These are phyloP conservation scores for Suillus subalutaceus DNA, from an alignment of 768 basidiomycete species.

Conservation along the genomic window DNA sequence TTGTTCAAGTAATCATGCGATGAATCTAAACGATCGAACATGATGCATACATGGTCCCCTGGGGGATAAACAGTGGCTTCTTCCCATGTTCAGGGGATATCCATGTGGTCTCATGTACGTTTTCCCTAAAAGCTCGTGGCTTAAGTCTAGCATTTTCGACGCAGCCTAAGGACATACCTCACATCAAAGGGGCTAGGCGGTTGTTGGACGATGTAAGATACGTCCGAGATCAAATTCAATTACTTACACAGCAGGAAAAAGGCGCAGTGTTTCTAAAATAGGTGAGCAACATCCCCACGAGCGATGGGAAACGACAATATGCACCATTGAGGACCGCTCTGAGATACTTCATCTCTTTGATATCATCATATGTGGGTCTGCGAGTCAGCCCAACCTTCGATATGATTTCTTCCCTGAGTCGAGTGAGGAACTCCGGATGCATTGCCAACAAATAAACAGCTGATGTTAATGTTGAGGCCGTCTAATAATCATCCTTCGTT, in stretches of 20 bases:
- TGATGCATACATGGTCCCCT: conserved; percentile 22
- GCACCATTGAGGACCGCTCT: conserved; percentile 47
- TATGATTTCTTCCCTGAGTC: conserved; percentile 46
- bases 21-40: neutral
- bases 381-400: conserved; percentile 36
- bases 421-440: conserved; percentile 42
- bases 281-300: neutral
- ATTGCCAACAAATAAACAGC: conserved; percentile 49
- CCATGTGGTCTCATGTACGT: conserved; percentile 28
- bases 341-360: conserved; percentile 46
- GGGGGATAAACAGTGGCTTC: conserved; percentile 36
- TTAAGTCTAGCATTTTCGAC: neutral
- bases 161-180: conserved; percentile 22
- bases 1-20: neutral
- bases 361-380: conserved; percentile 42
- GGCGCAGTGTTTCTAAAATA: conserved; percentile 32
- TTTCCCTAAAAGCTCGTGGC: conserved; percentile 17
- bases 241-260: conserved; percentile 36
- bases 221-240: neutral
- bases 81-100: conserved; percentile 22
- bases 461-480: conserved; percentile 46
- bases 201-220: neutral
- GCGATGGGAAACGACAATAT: conserved; percentile 6
- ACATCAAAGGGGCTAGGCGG: conserved; percentile 7
- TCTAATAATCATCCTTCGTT: conserved; percentile 29